A percentile compares a stretch with the other conserved stretches of the same genome.
These are phyloP conservation scores for Pseudocercospora cruenta DNA, from an alignment of 2,329 filamentous ascomycete genomes.

Conservation along the genomic window DNA sequence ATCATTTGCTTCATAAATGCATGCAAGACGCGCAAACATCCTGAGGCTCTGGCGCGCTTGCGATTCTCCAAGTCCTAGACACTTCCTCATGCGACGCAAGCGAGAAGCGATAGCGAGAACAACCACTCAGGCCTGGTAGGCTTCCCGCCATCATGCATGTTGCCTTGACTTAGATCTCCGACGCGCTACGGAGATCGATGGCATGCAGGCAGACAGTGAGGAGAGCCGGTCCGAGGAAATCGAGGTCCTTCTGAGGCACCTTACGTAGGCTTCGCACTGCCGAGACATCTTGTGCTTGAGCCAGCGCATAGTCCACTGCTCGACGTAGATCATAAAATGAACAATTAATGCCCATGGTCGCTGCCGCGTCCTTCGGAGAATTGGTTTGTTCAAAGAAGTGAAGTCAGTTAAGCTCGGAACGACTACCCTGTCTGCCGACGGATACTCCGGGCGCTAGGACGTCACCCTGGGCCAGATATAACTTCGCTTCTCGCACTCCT, in stretches of 20 bases:
- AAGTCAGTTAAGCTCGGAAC: conserved; percentile 1
- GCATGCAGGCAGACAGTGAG: conserved; percentile 20
- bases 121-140: conserved; percentile 13
- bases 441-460: background rate
- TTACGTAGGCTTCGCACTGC: conserved; percentile 6
- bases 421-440: background rate
- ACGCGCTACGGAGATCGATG: conserved; percentile 25
- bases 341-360: background rate
- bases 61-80: background rate
- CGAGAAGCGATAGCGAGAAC: conserved; percentile 4
- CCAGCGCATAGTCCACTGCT: background rate
- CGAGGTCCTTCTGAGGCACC: conserved; percentile 1
- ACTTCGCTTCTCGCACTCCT: conserved; percentile 3
- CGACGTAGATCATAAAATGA: background rate
- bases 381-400: background rate
- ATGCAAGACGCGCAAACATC: background rate
- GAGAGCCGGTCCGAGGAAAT: conserved; percentile 23
- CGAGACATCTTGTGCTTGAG: background rate
- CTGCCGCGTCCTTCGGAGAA: conserved; percentile 2
- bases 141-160: conserved; percentile 15
- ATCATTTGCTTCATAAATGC: background rate
- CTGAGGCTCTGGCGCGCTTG: conserved; percentile 1
- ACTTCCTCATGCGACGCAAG: background rate
- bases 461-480: background rate
- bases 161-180: conserved; percentile 21